Base-by-base conservation (phyloP, 2,329 filamentous ascomycete species). In the Fusarium continuum region DNA sequence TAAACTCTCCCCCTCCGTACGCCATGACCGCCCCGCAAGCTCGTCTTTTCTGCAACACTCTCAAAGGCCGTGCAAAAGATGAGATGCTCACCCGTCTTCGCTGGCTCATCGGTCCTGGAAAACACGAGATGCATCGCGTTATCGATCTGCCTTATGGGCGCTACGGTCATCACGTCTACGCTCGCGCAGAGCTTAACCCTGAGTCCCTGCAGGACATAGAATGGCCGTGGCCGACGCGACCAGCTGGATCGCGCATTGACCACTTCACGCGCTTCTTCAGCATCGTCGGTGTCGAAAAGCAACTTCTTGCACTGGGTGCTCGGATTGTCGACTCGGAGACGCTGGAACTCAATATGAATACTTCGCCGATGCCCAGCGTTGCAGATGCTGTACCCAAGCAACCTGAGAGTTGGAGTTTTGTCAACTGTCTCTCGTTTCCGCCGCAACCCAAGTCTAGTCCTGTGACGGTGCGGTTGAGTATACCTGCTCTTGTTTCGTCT, bases 401-500 rank as follows among this genome's bases (percentile, higher is more conserved):
- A 11, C 65, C 69, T 1, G 69, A 70, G n/a, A 71, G 69, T 29
- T 71, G 69, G 69, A 71, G 69, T 16, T 71, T 70, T 6, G 69
- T 71, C 28, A 61, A 71, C 16, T 71, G 70, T 25, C 71, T 71
- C 39, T 66, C 61, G 0, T 64, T 69, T 28, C 56, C 61, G 2
- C 43, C 56, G 1, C 45, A 66, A 9, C 46, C 64, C 2, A 61
- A 58, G 32, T 36, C 64, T 6, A 46, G 43, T 6, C 49, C 48
- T 10, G 31, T 67, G 2, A 68, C 49, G 1, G 58, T 72, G 43
- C 51, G 59, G 10, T 22, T 72, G 5, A 70, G 60, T 17, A 56
- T 68, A 6, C 36, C 47, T 5, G 32, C 38, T 11, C 61, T 71
- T 2, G 55, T 71, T 8, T 36, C 50, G 11, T 63, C 65, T 13